Evolutionary conservation across 2,329 filamentous ascomycete genomes (phyloP), one percentile per base, ranked within the genome.

Genomic region (Botrytis porri): DNA sequence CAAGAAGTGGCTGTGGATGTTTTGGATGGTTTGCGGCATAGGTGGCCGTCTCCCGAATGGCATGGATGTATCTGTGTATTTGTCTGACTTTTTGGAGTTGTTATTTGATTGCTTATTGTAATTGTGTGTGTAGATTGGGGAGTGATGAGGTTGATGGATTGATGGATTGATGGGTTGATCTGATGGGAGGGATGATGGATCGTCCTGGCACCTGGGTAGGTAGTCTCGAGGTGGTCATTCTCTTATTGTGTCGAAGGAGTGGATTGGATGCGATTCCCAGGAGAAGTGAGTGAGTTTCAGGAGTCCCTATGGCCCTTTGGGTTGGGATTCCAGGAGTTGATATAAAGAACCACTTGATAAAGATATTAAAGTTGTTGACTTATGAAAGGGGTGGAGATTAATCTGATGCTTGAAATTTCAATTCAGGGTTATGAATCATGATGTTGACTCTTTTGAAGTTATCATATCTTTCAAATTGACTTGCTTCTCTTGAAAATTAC

Each of bases 1-100:
- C 43, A 51, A 66, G 63, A 37, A 5, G 14, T n/a, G 60, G 60
- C 61, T 14, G 18, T 43, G 61, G 61, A n/a, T 63, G 37, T 32
- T n/a, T n/a, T 63, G 39, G 39, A 29, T 57, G 51, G 7, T 37
- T 51, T 66, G 63, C 63, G 43, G 63, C 63, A 66, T n/a, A 51
- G 43, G 32, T 51, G 32, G 45, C 45, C 63, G 43, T 39, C 43
- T 48, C 29, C 41, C 39, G 41, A 37, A 32, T 10, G 16, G n/a
- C 14, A 54, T 18, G 51, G n/a, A n/a, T n/a, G n/a, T n/a, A 54
- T 54, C n/a, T 57, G n/a, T 54, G 48, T n/a, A n/a, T n/a, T n/a
- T n/a, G n/a, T n/a, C n/a, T n/a, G n/a, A n/a, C n/a, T n/a, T n/a
- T n/a, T n/a, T n/a, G n/a, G n/a, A n/a, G n/a, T n/a, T n/a, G n/a